Evolutionary conservation across 2,329 filamentous ascomycete genomes (phyloP).

Genomic region (Fonsecaea nubica): DNA sequence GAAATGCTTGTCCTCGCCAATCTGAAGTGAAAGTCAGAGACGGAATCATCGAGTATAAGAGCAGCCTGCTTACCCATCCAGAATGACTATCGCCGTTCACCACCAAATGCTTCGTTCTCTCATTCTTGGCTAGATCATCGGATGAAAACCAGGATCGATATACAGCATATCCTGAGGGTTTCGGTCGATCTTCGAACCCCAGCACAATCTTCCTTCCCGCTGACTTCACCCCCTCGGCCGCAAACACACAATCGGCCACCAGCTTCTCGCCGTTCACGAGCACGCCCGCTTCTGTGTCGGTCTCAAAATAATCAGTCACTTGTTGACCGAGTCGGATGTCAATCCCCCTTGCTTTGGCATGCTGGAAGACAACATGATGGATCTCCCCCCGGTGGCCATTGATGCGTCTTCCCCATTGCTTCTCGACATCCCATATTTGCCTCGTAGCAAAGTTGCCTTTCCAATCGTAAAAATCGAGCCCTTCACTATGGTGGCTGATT

Average conservation of each 20-base stretch:
- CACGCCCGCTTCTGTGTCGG: constrained; percentile 44
- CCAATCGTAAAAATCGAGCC: constrained; percentile 43
- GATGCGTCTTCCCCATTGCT: constrained; percentile 43
- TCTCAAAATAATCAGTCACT: constrained; percentile 44
- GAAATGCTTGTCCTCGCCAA: constrained; percentile 56
- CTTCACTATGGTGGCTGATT: constrained; percentile 43
- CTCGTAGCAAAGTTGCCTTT: constrained; percentile 43
- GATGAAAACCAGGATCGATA: constrained; percentile 45
- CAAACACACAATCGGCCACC: constrained; percentile 33
- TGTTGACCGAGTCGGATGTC: constrained; percentile 43
- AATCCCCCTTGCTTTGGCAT: constrained; percentile 42
- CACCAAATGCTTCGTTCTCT: constrained; percentile 61
- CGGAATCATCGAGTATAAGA: background rate
- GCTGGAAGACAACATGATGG: constrained; percentile 45
- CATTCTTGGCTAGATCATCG: constrained; percentile 58
- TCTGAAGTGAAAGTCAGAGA: constrained; percentile 12
- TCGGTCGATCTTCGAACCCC: constrained; percentile 46
- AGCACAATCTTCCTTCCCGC: constrained; percentile 39
- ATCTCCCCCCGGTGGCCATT: constrained; percentile 47
- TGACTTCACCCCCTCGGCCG: constrained; percentile 36
- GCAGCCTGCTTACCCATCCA: constrained; percentile 46
- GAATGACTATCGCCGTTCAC: constrained; percentile 59
- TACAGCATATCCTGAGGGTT: constrained; percentile 44
- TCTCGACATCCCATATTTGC: constrained; percentile 45
- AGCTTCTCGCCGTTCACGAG: constrained; percentile 35